Evolutionary conservation across 768 basidiomycete species (phyloP), one percentile per base, ranked within the genome.

Genomic region (Crucibulum laeve): DNA sequence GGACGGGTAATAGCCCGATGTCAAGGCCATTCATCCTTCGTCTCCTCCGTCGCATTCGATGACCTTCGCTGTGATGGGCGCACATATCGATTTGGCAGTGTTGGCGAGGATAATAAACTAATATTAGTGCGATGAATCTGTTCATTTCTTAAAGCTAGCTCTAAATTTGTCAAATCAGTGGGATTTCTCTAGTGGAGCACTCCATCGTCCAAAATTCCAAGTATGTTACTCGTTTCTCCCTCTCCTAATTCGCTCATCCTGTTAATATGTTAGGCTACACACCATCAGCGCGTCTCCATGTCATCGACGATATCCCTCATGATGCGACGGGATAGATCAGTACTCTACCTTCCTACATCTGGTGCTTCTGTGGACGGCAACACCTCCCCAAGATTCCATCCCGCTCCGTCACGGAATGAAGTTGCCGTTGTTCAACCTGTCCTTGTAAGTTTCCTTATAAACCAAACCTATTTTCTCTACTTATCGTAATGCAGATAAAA

Each of bases 21-120:
- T 66, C 93, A 96, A 62, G 96, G 96, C 0, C 96, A 99, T 58
- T 89, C 91, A 0, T 94, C 91, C 2, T 98, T 96, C 57, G 89
- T 99, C 5, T 86, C 91, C 0, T 74, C 81, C 8, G 77, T 98
- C 14, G 84, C 87, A 1, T 98, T 97, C 59, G 96, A 99, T 59
- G 83, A 86, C n/a, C 69, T 82, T 23, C 79, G 87, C 15, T 90
- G 90, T 52, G 91, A 94, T 52, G 86, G 87, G 22, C 76, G 93
- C 25, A 91, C 91, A 32, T 95, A 97, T 57, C 79, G 95, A 5
- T 97, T 99, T 55, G 92, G 87, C 2, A 94, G 91, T 55, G 91
- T 97, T 2, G 96, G 93, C 14, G 95, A 98, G 61, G 96, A 99
- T 55, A 96, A 94, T 59, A 94, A 94, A 59, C 57, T 99, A 4